phyloP scores from a whole-genome alignment of 1,284 basidiomycete genomes.

The Macrocybe sp. region DNA sequence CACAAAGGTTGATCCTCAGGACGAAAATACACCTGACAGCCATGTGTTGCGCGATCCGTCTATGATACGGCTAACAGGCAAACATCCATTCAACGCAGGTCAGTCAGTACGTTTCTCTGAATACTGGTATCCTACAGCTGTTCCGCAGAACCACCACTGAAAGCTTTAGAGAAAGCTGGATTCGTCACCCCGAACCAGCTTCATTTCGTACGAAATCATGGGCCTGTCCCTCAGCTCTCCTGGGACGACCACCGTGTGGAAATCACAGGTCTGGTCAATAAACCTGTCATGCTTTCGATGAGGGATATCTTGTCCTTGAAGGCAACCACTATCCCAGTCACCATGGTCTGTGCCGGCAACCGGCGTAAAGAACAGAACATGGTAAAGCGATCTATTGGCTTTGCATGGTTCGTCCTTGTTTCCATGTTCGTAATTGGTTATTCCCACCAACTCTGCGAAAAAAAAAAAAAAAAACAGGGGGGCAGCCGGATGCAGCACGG shows the following conservation, averaged over 20 bases:
- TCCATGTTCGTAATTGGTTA: too few species aligned
- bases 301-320: conserved; percentile 45
- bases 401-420: conserved; percentile 36
- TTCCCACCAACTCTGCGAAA: too few species aligned
- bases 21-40: conserved; percentile 23
- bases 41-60: conserved; percentile 29
- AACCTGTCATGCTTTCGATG: conserved; percentile 15
- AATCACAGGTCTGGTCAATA: conserved; percentile 33
- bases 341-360: conserved; percentile 67
- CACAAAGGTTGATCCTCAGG: neutral
- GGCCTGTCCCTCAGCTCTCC: conserved; percentile 52
- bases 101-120: neutral
- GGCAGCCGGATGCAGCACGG: conserved; percentile 49
- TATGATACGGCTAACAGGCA: conserved; percentile 50
- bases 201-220: conserved; percentile 69
- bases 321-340: conserved; percentile 59
- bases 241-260: conserved; percentile 43
- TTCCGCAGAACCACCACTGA: conserved; percentile 42
- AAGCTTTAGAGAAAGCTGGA: conserved; percentile 45
- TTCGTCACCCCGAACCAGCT: conserved; percentile 62
- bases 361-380: conserved; percentile 68
- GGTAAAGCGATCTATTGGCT: conserved; percentile 57
- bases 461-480: conserved; percentile 21
- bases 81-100: conserved; percentile 54
- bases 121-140: neutral